These are phyloP conservation scores for Cyclaneusma minus DNA, from an alignment of 2,329 filamentous ascomycete genomes.

Conservation along the genomic window DNA sequence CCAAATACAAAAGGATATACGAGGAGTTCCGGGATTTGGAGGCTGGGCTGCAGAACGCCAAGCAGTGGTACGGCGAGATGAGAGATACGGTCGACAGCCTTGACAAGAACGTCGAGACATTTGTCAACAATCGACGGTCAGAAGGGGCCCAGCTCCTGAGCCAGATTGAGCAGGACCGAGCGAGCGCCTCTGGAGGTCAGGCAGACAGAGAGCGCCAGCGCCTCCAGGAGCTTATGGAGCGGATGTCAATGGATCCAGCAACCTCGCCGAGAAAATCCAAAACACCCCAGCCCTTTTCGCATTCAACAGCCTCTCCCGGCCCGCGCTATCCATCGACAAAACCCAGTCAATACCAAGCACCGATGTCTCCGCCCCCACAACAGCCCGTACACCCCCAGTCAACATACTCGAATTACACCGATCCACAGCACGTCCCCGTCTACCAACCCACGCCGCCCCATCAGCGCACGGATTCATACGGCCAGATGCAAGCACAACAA, in stretches of 20 bases:
- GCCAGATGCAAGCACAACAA: slow-evolving; percentile 39
- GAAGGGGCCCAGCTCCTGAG: slow-evolving; percentile 82
- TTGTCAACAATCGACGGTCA: slow-evolving; percentile 83
- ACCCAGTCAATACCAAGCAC: slow-evolving; percentile 39
- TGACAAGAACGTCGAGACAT: slow-evolving; percentile 90
- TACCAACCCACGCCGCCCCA: slow-evolving; percentile 17
- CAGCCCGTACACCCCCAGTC: slow-evolving; percentile 20
- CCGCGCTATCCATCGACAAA: slow-evolving; percentile 20
- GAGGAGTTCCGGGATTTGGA: slow-evolving; percentile 85
- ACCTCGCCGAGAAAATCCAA: slow-evolving; percentile 24
- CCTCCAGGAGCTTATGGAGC: slow-evolving; percentile 80
- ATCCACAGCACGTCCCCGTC: slow-evolving; percentile 20
- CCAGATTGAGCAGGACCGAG: slow-evolving; percentile 42
- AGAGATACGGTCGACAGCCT: slow-evolving; percentile 83
- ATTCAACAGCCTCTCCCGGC: slow-evolving; percentile 18
- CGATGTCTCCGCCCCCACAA: slow-evolving; percentile 33
- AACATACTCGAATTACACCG: slow-evolving; percentile 27
- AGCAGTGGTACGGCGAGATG: slow-evolving; percentile 93
- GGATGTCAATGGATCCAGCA: slow-evolving; percentile 71
- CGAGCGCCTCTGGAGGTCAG: slow-evolving; percentile 15
- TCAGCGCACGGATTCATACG: slow-evolving; percentile 27
- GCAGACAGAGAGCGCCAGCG: slow-evolving; percentile 75
- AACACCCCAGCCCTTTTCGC: slow-evolving; percentile 19
- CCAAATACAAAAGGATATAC: slow-evolving; percentile 79
- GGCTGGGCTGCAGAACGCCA: slow-evolving; percentile 72